A percentile compares a stretch with the other conserved stretches of the same genome.
phyloP scores from a whole-genome alignment of 2,329 filamentous ascomycete species.

The Pseudonectria buxi region DNA sequence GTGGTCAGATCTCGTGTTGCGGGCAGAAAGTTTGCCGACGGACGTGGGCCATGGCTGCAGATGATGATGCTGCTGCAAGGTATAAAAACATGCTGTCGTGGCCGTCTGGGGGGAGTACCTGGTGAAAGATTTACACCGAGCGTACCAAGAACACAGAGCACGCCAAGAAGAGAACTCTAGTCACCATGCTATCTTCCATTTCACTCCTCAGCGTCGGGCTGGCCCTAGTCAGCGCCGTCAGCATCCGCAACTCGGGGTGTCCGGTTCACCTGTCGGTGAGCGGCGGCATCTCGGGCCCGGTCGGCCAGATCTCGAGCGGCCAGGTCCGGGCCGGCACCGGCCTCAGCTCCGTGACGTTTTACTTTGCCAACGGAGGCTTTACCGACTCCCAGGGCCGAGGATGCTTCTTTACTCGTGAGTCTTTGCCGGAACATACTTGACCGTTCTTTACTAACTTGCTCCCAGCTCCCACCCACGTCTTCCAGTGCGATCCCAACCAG shows the following conservation, averaged over 20 bases:
- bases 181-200: slow-evolving; percentile 9
- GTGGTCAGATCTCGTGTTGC: too few species aligned
- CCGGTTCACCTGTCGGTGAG: slow-evolving; percentile 44
- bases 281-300: slow-evolving; percentile 41
- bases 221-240: slow-evolving; percentile 10
- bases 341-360: slow-evolving; percentile 43
- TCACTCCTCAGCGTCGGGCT: slow-evolving; percentile 11
- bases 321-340: slow-evolving; percentile 46
- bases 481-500: slow-evolving; percentile 54
- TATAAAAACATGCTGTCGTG: too few species aligned
- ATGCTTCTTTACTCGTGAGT: slow-evolving; percentile 56
- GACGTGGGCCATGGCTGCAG: too few species aligned
- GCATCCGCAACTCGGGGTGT: slow-evolving; percentile 12
- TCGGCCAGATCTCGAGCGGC: slow-evolving; percentile 56
- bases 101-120: too few species aligned
- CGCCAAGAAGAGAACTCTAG: too few species aligned
- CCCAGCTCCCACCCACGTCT: slow-evolving; percentile 48
- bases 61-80: too few species aligned
- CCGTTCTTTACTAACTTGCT: slow-evolving; percentile 1
- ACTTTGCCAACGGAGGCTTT: slow-evolving; percentile 47
- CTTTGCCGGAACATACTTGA: background rate
- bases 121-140: too few species aligned
- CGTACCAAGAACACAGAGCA: too few species aligned
- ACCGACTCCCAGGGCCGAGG: slow-evolving; percentile 50
- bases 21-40: too few species aligned